Base-by-base conservation (phyloP, 1,284 basidiomycete species). In the Marasmius fiardii region DNA sequence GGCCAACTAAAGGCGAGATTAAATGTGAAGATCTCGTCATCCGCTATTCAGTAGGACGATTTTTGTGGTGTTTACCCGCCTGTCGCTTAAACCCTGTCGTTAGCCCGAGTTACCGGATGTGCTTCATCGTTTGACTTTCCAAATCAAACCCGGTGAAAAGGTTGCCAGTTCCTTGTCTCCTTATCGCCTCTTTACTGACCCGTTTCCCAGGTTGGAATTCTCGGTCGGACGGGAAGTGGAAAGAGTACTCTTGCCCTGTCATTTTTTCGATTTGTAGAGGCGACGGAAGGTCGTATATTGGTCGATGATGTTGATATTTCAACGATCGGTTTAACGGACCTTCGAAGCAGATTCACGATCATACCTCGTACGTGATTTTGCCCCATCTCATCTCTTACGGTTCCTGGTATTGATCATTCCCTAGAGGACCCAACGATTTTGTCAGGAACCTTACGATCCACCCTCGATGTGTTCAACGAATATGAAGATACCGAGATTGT, bases 211-310 rank as follows among this genome's bases (percentile, higher is more conserved):
- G 74, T 96, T 54, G 96, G 95, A 21, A 88, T 98, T 57, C 81
- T 98, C 3, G 95, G 93, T 51, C 78, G 92, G 48, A 97, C 95
- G 0, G 95, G 96, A 26, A 88, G 84, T 23, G 93, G 93, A 47
- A 95, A 95, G 74, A 91, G 87, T 55, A 97, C 94, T 1, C 80
- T 98, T 16, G 94, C 94, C 0, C 76, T 97, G 24, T 92, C 90
- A 20, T 94, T 98, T 78, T 98, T 98, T 86, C 86, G 97, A 52
- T 96, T 97, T 65, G 92, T 96, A 21, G 94, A 97, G 65, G 89
- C 94, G 0, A 85, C 86, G 0, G 80, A 87, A 64, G 94, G 94
- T 1, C 74, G 77, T 4, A 98, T 99, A 56, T 55, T 86, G 20
- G 83, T 99, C 50, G 96, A 98, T 70, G 92, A 82, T n/a, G 63